Base-by-base conservation (phyloP, 306 rosid species). In the Lupinus albus region DNA sequence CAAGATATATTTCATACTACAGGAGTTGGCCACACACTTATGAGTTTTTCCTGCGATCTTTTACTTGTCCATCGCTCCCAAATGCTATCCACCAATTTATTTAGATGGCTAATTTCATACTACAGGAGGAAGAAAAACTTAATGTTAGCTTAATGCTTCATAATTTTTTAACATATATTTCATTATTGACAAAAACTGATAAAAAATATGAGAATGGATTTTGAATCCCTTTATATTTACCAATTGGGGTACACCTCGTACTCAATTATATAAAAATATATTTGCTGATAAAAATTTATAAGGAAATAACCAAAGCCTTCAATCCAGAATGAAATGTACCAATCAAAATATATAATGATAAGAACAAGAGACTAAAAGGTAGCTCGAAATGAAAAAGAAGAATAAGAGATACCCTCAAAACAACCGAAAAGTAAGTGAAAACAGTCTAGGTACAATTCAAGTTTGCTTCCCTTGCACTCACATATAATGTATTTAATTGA, bases 21-120 rank as follows among this genome's bases (percentile, higher is more conserved):
- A 63, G 70, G 48, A 42, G n/a, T 35, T 36, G 6, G 69, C 42
- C 49, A 85, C 96, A 1, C 85, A 88, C 97, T 80, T 50, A 45
- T 62, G 55, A 80, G 80, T 46, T 77, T 86, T 67, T 87, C 89
- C 45, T 63, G 81, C 42, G 86, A 86, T 71, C 75, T 79, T 78
- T 84, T 93, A 76, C 67, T 79, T 38, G 86, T 80, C 99, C 99
- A 93, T 51, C 85, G 84, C 81, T 90, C 96, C 97, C 90, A 86
- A 75, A 93, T 85, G 86, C 85, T 90, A 77, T 93, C 97, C 84
- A 90, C 99, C 87, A 93, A 72, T 84, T 85, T 93, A 79, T 84
- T 90, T 75, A 93, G 83, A 78, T 93, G 96, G 79, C 55, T 89
- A 67, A 85, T 85, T 1, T 87, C 97, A 82, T 93, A 93, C 99